These are phyloP conservation scores for Epichloe gansuensis DNA, from an alignment of 2,329 filamentous ascomycete genomes.

Conservation along the genomic window DNA sequence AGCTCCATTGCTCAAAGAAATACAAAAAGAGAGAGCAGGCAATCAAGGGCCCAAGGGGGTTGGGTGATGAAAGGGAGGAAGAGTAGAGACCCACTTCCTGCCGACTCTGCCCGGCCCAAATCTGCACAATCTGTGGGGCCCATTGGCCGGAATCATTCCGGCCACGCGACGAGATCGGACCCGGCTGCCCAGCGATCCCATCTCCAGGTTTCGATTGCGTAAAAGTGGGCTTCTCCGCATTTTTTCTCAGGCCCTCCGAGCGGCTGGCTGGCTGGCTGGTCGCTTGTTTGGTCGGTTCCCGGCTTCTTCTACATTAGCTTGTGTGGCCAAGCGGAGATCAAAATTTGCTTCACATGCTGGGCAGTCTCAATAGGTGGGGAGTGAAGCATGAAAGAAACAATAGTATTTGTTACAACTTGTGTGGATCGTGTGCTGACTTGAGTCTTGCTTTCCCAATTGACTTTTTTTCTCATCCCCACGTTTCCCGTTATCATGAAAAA, in stretches of 20 bases:
- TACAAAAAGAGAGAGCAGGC: no score
- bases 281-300: no score
- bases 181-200: slow-evolving; percentile 7
- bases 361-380: no score
- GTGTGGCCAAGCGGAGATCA: no score
- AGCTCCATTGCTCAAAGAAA: no score
- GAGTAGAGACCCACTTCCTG: slow-evolving; percentile 8
- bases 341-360: no score
- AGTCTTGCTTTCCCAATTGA: not conserved
- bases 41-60: no score
- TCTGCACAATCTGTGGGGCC: slow-evolving; percentile 7
- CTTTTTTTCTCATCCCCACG: not conserved
- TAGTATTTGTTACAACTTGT: not conserved
- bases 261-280: not conserved
- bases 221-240: slow-evolving; percentile 1
- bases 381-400: not conserved
- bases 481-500: not conserved
- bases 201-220: not conserved
- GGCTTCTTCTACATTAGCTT: no score
- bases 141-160: slow-evolving; percentile 23
- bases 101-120: slow-evolving; percentile 14
- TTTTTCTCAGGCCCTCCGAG: not conserved
- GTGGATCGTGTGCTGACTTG: not conserved
- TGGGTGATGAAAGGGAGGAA: not conserved
- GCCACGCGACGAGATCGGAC: slow-evolving; percentile 18